Conservation (phyloP, 768 basidiomycete genomes). For the Russula dissimulans region DNA sequence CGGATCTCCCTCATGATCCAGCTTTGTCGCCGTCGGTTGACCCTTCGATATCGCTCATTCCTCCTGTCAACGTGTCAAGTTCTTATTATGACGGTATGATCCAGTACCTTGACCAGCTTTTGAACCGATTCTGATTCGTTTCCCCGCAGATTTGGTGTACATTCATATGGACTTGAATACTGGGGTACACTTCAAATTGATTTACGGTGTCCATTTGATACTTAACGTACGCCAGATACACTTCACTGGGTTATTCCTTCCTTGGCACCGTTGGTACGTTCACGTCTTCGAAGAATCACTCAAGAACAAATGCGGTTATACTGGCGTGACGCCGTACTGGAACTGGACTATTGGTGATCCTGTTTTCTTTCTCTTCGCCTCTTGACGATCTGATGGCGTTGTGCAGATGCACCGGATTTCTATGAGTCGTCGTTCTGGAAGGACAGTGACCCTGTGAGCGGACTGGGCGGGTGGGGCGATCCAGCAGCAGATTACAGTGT, state of each 20-base stretch:
- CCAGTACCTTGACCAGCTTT: not conserved
- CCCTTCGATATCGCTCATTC: slow-evolving; percentile 12
- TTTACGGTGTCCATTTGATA: not conserved
- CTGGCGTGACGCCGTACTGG: slow-evolving; percentile 24
- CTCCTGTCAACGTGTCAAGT: slow-evolving; percentile 7
- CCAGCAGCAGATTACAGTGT: slow-evolving; percentile 21
- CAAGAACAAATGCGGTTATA: slow-evolving; percentile 21
- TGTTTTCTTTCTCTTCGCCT: not conserved
- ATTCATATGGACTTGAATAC: slow-evolving; percentile 25
- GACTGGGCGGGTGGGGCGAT: slow-evolving; percentile 26
- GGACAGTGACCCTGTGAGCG: slow-evolving; percentile 20
- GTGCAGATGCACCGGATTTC: slow-evolving; percentile 22
- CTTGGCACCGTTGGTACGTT: slow-evolving; percentile 25
- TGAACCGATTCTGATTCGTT: not conserved
- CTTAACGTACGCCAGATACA: slow-evolving; percentile 19
- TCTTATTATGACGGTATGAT: slow-evolving; percentile 19
- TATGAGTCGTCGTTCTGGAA: slow-evolving; percentile 20
- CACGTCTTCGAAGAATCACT: slow-evolving; percentile 19
- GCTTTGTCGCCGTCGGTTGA: slow-evolving; percentile 6
- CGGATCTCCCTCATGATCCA: slow-evolving; percentile 16
- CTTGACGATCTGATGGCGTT: not conserved
- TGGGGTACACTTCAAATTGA: not conserved
- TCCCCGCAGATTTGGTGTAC: slow-evolving; percentile 20
- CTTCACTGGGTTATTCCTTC: slow-evolving; percentile 23
- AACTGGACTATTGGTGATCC: slow-evolving; percentile 23